Evolutionary conservation across 148 eudicot genomes (phyloP), one percentile per base, ranked within the genome.

Genomic region (Fagopyrum esculentum): DNA sequence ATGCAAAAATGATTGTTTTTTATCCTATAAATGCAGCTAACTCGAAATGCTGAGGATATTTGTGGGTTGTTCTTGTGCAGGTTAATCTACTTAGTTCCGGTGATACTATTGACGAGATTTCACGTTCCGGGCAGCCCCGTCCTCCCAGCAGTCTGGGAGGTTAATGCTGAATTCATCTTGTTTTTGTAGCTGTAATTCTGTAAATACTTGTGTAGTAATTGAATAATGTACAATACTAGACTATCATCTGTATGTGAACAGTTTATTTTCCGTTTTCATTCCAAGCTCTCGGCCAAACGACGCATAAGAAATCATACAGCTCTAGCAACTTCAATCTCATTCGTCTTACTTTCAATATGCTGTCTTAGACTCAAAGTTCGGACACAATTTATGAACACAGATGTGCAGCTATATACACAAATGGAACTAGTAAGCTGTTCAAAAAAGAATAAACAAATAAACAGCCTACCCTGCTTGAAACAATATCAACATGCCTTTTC

Each of bases 71-170:
- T 78, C 30, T 55, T 73, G 61, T 77, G 84, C 90, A 93, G 98
- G 93, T 93, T 57, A 91, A 93, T 82, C 77, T 93, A 81, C 84
- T 89, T 35, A 79, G 88, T 5, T 86, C 94, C n/a, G 76, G 68
- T 15, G 83, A 87, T 71, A 73, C 79, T 69, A 77, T 80, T 26
- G 84, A 83, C 55, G 87, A 81, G 45, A 63, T 76, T 73, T 78
- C 80, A 3, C 40, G 78, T 56, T 73, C 77, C 68, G 81, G 74
- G 72, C 88, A 80, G 69, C 72, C 73, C 30, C 79, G 72, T 59
- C 79, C 86, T 1, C 78, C 87, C 45, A 74, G 79, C 59, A 82
- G 90, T 51, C 85, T 82, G 78, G 96, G 96, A 44, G 98, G 96
- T 78, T 92, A 77, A 89, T 80, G 35, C 22, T n/a, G 19, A 72